These are phyloP conservation scores for Croton setiger DNA, from an alignment of 441 rosid species.

Conservation along the genomic window DNA sequence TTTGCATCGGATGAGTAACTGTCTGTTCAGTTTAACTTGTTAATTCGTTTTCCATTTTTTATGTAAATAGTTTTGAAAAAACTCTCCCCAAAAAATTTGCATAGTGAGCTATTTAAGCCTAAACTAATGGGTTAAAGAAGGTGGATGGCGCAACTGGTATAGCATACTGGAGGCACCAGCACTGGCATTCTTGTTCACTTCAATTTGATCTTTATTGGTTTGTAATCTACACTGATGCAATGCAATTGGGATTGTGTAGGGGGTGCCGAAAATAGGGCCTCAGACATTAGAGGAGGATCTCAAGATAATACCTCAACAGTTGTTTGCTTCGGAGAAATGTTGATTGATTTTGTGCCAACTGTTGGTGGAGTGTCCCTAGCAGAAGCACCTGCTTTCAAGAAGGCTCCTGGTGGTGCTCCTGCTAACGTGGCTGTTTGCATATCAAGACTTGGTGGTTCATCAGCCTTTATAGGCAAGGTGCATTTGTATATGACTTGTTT, in stretches of 20 bases:
- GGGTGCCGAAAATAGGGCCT: conserved; percentile 33
- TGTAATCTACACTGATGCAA: conserved; percentile 17
- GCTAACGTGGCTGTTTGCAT: conserved; percentile 97
- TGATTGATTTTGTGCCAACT: conserved; percentile 95
- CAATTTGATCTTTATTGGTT: conserved; percentile 4
- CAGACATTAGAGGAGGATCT: conserved; percentile 22
- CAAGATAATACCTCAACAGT: conserved; percentile 39
- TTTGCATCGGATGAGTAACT: neutral
- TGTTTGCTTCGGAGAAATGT: conserved; percentile 92
- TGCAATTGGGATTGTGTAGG: conserved; percentile 33
- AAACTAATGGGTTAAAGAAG: neutral
- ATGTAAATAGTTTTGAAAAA: no score
- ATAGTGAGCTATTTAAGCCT: neutral
- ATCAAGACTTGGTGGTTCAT: conserved; percentile 85
- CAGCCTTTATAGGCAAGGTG: conserved; percentile 99
- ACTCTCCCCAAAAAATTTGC: no score
- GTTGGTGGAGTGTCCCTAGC: conserved; percentile 89
- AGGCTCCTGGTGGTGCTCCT: conserved; percentile 99
- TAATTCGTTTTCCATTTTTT: no score
- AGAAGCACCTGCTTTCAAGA: conserved; percentile 96
- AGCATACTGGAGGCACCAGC: neutral
- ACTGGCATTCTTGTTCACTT: neutral
- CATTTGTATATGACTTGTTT: conserved; percentile 11
- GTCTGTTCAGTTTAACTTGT: neutral
- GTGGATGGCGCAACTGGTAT: neutral